Evolutionary conservation across 768 basidiomycete species (phyloP).

Genomic region (Mycena pura): DNA sequence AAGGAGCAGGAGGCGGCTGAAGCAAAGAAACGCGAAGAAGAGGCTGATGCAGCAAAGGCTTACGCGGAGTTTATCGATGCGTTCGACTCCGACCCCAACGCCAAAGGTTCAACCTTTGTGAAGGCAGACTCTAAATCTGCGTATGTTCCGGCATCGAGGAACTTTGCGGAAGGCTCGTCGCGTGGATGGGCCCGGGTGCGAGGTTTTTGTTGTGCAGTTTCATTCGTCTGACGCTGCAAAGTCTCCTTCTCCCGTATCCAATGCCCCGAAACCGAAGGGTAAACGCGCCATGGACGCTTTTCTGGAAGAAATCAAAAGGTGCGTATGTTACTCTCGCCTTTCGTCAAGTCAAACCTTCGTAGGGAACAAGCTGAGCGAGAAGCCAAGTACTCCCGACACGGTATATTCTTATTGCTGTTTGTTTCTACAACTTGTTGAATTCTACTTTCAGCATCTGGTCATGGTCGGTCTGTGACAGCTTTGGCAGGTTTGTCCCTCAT

Average conservation of each 20-base stretch:
- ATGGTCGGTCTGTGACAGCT: conserved; percentile 84
- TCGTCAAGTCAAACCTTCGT: conserved; percentile 14
- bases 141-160: conserved; percentile 52
- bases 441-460: conserved; percentile 52
- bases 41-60: conserved; percentile 77
- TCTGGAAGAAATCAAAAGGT: conserved; percentile 96
- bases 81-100: conserved; percentile 75
- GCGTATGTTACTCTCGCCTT: conserved; percentile 18
- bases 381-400: conserved; percentile 76
- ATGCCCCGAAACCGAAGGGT: conserved; percentile 79
- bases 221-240: conserved; percentile 31
- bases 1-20: conserved; percentile 93
- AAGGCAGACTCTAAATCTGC: conserved; percentile 61
- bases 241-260: conserved; percentile 60
- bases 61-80: conserved; percentile 86
- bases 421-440: background rate
- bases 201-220: background rate
- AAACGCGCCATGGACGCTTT: conserved; percentile 97
- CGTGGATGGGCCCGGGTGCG: conserved; percentile 27
- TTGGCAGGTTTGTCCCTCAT: conserved; percentile 70
- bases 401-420: conserved; percentile 41
- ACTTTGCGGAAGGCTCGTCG: conserved; percentile 33
- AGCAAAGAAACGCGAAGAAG: conserved; percentile 85
- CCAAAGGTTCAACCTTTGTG: conserved; percentile 60
- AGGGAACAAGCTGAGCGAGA: conserved; percentile 96